Conservation (phyloP, 257 asterid species). For the Jasminum sambac region DNA sequence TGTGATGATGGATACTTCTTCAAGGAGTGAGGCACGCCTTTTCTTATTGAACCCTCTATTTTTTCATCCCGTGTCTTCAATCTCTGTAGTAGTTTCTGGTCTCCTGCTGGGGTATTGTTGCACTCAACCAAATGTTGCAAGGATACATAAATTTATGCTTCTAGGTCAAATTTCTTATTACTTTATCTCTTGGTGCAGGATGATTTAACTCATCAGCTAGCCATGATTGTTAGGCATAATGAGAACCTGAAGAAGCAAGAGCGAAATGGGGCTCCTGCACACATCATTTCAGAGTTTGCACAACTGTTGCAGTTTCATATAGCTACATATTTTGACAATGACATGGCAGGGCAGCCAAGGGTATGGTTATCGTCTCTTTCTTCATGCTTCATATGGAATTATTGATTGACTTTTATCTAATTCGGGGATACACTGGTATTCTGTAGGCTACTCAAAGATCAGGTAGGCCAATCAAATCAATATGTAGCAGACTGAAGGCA, state of each 20-base stretch:
- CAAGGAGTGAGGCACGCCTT: conserved; percentile 90
- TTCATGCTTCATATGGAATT: conserved; percentile 1
- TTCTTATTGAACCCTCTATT: conserved; percentile 22
- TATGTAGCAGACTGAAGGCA: conserved; percentile 95
- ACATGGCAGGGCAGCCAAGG: conserved; percentile 98
- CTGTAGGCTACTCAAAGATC: conserved; percentile 97
- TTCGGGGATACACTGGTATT: conserved; percentile 6
- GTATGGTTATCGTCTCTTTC: conserved; percentile 41
- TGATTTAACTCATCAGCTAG: conserved; percentile 98
- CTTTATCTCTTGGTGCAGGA: conserved; percentile 60
- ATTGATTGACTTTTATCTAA: conserved; percentile 23
- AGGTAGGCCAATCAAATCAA: conserved; percentile 96
- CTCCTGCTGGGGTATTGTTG: conserved; percentile 19
- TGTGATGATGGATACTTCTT: conserved; percentile 99
- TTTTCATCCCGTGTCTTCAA: conserved; percentile 15
- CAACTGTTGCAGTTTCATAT: conserved; percentile 95
- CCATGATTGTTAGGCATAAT: conserved; percentile 94
- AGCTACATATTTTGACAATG: conserved; percentile 98
- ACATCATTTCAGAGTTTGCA: conserved; percentile 95
- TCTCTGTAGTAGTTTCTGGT: conserved; percentile 16
- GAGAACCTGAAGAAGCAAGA: conserved; percentile 97
- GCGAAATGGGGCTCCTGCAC: conserved; percentile 98
- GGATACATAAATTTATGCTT: conserved; percentile 7
- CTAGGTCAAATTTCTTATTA: conserved; percentile 26
- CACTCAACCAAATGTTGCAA: neutral